A percentile compares a stretch with the other conserved stretches of the same genome.
These are phyloP conservation scores for Tetrapyrgos nigripes DNA, from an alignment of 1,284 basidiomycete genomes.

Conservation along the genomic window DNA sequence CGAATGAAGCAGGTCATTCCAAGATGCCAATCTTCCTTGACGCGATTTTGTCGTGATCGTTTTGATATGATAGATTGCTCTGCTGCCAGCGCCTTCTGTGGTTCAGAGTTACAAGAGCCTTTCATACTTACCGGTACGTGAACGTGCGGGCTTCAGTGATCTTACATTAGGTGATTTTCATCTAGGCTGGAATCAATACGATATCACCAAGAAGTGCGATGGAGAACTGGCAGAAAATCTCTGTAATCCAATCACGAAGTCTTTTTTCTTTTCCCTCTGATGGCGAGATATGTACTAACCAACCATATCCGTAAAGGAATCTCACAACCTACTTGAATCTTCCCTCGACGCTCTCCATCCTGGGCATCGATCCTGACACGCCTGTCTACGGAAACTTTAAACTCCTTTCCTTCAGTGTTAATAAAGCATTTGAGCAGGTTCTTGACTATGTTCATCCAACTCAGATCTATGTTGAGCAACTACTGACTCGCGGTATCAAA, in stretches of 20 bases:
- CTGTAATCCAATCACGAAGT: slow-evolving; percentile 60
- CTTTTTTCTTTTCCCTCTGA: not conserved
- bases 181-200: slow-evolving; percentile 59
- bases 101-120: slow-evolving; percentile 34
- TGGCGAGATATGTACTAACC: too few species aligned
- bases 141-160: not conserved
- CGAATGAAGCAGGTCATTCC: slow-evolving; percentile 55
- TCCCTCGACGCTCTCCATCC: slow-evolving; percentile 52
- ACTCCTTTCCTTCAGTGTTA: slow-evolving; percentile 51
- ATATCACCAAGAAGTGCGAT: slow-evolving; percentile 67
- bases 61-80: slow-evolving; percentile 60
- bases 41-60: slow-evolving; percentile 49
- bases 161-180: not conserved
- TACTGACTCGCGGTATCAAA: slow-evolving; percentile 77
- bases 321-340: slow-evolving; percentile 62
- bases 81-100: slow-evolving; percentile 58
- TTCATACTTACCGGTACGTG: slow-evolving; percentile 42
- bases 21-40: slow-evolving; percentile 55
- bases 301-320: slow-evolving; percentile 39
- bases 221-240: slow-evolving; percentile 38
- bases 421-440: slow-evolving; percentile 41
- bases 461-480: slow-evolving; percentile 64
- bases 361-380: slow-evolving; percentile 60
- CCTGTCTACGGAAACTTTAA: slow-evolving; percentile 52
- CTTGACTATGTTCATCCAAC: slow-evolving; percentile 52